phyloP scores from a whole-genome alignment of 805 yeast genomes.

The Sporopachydermia quercuum region DNA sequence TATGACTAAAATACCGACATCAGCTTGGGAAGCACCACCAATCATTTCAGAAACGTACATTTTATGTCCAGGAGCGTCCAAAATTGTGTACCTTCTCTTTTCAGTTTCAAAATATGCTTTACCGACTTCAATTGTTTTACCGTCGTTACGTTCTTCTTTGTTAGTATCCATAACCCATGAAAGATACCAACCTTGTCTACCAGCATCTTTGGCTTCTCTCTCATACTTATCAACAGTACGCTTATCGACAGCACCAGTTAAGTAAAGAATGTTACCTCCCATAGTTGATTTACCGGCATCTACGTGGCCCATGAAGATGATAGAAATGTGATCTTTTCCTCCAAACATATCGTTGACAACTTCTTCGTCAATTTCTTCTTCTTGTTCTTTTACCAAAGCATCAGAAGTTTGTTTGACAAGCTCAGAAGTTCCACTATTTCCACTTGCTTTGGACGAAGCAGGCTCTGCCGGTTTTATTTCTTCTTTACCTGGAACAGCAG shows the following conservation, averaged over 20 bases:
- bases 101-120: constrained; percentile 96
- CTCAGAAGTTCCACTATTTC: no score
- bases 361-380: constrained; percentile 72
- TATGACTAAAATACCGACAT: constrained; percentile 91
- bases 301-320: constrained; percentile 98
- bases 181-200: constrained; percentile 98
- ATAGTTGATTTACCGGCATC: constrained; percentile 99
- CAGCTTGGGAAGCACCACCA: constrained; percentile 99
- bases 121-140: constrained; percentile 98
- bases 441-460: constrained; percentile 5
- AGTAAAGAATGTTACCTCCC: constrained; percentile 92
- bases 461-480: constrained; percentile 9
- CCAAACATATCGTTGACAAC: constrained; percentile 88
- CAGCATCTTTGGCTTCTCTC: constrained; percentile 97
- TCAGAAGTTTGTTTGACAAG: constrained; percentile 36
- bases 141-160: constrained; percentile 96
- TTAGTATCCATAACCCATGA: constrained; percentile 99
- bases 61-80: constrained; percentile 99
- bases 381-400: constrained; percentile 49
- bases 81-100: constrained; percentile 90
- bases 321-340: constrained; percentile 92
- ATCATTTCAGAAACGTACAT: constrained; percentile 98
- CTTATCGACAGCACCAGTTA: constrained; percentile 96
- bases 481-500: constrained; percentile 10
- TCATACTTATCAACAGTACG: constrained; percentile 97